Percentiles rank a stretch among this genome's conserved stretches.
These are phyloP conservation scores for Zizania latifolia DNA, from an alignment of 176 grass and related monocot genomes.

Conservation along the genomic window DNA sequence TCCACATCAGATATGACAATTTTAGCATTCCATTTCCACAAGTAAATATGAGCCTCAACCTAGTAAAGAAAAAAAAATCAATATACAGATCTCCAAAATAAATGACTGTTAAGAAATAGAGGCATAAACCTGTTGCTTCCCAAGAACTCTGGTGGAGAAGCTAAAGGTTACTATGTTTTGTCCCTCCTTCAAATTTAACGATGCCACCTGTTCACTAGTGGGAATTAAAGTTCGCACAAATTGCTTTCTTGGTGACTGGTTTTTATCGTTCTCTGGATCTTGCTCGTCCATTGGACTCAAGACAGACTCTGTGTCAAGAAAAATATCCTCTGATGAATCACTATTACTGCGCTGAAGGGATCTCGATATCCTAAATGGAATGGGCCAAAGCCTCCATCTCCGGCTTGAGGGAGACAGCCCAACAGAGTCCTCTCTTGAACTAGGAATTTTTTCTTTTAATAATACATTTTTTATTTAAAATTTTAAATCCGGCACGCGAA, in stretches of 20 bases:
- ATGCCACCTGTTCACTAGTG: conserved; percentile 94
- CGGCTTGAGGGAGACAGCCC: conserved; percentile 60
- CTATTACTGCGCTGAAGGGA: conserved; percentile 86
- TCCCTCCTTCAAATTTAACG: conserved; percentile 86
- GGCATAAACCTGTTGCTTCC: conserved; percentile 73
- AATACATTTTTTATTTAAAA: too few species aligned
- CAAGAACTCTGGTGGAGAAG: conserved; percentile 89
- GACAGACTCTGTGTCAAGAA: conserved; percentile 80
- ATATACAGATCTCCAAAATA: neutral
- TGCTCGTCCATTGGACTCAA: conserved; percentile 76
- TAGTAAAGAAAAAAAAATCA: conserved; percentile 46
- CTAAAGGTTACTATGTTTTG: conserved; percentile 94
- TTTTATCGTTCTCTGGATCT: conserved; percentile 46
- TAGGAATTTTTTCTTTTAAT: too few species aligned
- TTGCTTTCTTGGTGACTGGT: conserved; percentile 77
- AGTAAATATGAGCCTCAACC: conserved; percentile 98
- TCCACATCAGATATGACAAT: conserved; percentile 99
- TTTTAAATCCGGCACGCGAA: too few species aligned
- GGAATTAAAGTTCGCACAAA: conserved; percentile 88
- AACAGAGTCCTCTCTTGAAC: conserved; percentile 54
- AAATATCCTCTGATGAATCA: conserved; percentile 84
- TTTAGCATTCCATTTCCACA: conserved; percentile 98
- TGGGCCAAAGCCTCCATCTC: conserved; percentile 91
- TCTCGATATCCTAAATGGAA: conserved; percentile 75
- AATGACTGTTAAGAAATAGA: conserved; percentile 25